A percentile compares a stretch with the other conserved stretches of the same genome.
phyloP scores from a whole-genome alignment of 192 early-diverging fungal genomes.

The Coemansia sp. region DNA sequence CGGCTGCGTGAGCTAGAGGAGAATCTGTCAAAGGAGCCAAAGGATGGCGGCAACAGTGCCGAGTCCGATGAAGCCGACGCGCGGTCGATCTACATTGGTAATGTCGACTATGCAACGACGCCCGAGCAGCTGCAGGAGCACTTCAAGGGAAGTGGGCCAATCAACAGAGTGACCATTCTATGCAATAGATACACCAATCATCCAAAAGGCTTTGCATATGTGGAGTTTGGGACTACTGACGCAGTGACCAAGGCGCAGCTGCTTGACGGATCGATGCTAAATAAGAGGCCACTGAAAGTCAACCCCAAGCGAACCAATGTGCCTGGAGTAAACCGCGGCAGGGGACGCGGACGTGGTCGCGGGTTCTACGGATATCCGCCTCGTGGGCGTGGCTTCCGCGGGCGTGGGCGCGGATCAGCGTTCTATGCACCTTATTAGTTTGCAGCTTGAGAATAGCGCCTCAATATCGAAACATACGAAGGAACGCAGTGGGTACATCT shows the following conservation, averaged over 20 bases:
- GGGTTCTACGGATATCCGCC: slow-evolving; percentile 63
- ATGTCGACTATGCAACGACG: slow-evolving; percentile 92
- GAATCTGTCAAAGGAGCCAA: slow-evolving; percentile 36
- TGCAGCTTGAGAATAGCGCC: not conserved
- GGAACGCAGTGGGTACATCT: too few species aligned
- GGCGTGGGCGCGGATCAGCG: slow-evolving; percentile 37
- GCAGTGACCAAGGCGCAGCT: slow-evolving; percentile 80
- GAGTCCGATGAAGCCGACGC: slow-evolving; percentile 62
- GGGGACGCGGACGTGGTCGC: slow-evolving; percentile 67
- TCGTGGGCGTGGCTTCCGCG: slow-evolving; percentile 48
- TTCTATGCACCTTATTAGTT: slow-evolving; percentile 41
- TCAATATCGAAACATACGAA: not conserved
- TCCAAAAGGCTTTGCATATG: slow-evolving; percentile 90
- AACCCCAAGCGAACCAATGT: slow-evolving; percentile 93
- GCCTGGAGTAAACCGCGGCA: slow-evolving; percentile 81
- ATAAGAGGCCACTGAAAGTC: slow-evolving; percentile 80
- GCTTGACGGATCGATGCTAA: slow-evolving; percentile 87
- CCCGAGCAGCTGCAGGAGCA: slow-evolving; percentile 94
- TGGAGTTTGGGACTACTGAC: slow-evolving; percentile 89
- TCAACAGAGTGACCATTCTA: slow-evolving; percentile 95
- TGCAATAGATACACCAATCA: slow-evolving; percentile 93
- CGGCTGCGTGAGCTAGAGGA: slow-evolving; percentile 49
- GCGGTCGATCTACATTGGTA: slow-evolving; percentile 92
- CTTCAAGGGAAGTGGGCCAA: slow-evolving; percentile 92
- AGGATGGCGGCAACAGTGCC: slow-evolving; percentile 13